Evolutionary conservation across 352 stramenopile species (phyloP).

Genomic region (Pythium graminicola): DNA sequence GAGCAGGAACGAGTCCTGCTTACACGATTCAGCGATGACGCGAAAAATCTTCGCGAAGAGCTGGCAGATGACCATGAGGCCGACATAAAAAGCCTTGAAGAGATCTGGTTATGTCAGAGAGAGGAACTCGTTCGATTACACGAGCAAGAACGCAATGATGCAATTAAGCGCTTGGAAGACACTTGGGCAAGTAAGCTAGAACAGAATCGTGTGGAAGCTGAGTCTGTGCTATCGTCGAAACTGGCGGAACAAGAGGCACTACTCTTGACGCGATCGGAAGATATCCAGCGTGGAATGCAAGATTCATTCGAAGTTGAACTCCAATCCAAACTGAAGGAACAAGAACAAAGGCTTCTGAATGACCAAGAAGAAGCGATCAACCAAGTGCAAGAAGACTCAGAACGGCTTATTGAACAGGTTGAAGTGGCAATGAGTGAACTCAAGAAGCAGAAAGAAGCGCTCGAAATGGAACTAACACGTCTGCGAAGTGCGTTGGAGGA

Average conservation of each 20-base stretch:
- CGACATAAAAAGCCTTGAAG: slow-evolving; percentile 20
- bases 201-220: slow-evolving; percentile 4
- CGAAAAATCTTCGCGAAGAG: slow-evolving; percentile 16
- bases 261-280: slow-evolving; percentile 21
- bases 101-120: slow-evolving; percentile 3
- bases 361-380: slow-evolving; percentile 71
- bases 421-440: slow-evolving; percentile 62
- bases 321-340: slow-evolving; percentile 31
- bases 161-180: neutral
- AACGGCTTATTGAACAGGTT: slow-evolving; percentile 71
- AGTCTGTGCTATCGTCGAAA: neutral
- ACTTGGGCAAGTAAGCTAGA: slow-evolving; percentile 13
- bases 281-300: slow-evolving; percentile 27
- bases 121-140: neutral
- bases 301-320: slow-evolving; percentile 28
- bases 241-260: slow-evolving; percentile 8
- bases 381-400: slow-evolving; percentile 73
- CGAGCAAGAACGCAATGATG: neutral
- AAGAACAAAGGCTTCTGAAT: slow-evolving; percentile 36
- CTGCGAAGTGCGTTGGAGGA: slow-evolving; percentile 57
- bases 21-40: neutral
- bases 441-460: slow-evolving; percentile 64
- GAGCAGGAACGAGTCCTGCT: neutral
- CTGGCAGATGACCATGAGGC: slow-evolving; percentile 13
- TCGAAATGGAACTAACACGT: slow-evolving; percentile 46